phyloP scores from a whole-genome alignment of 2,329 filamentous ascomycete species.

The Coniochaeta ligniaria region DNA sequence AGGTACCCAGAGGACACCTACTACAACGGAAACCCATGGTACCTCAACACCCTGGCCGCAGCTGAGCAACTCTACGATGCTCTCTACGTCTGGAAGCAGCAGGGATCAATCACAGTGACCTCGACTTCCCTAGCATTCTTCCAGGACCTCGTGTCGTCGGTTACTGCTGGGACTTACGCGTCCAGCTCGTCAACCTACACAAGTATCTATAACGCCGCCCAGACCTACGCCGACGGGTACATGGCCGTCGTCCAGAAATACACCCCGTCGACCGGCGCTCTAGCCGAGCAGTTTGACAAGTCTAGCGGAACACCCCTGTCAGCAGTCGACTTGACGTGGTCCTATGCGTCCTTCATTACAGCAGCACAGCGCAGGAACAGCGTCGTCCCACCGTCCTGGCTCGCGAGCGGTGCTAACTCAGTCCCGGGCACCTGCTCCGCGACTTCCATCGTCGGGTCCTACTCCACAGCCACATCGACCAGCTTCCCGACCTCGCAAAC shows the following conservation, averaged over 20 bases:
- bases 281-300: conserved; percentile 61
- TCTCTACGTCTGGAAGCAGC: conserved; percentile 60
- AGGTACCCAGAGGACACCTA: conserved; percentile 69
- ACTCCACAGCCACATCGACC: conserved; percentile 38
- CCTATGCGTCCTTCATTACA: conserved; percentile 63
- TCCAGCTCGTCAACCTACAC: conserved; percentile 39
- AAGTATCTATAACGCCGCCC: conserved; percentile 48
- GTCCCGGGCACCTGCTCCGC: conserved; percentile 42
- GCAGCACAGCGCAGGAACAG: conserved; percentile 49
- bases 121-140: conserved; percentile 65
- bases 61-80: conserved; percentile 77
- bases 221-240: conserved; percentile 53
- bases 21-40: conserved; percentile 77
- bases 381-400: conserved; percentile 51
- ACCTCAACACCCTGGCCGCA: conserved; percentile 66
- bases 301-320: conserved; percentile 47
- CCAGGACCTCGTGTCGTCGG: conserved; percentile 51
- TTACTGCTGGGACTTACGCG: conserved; percentile 55
- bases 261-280: conserved; percentile 51
- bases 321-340: conserved; percentile 65
- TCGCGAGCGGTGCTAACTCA: conserved; percentile 32
- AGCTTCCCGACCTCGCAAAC: conserved; percentile 44
- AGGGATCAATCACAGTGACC: conserved; percentile 58
- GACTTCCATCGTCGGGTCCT: conserved; percentile 40
- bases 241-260: conserved; percentile 57